Conservation (phyloP, 2,329 filamentous ascomycete genomes). For the Pyrenochaeta sp. region DNA sequence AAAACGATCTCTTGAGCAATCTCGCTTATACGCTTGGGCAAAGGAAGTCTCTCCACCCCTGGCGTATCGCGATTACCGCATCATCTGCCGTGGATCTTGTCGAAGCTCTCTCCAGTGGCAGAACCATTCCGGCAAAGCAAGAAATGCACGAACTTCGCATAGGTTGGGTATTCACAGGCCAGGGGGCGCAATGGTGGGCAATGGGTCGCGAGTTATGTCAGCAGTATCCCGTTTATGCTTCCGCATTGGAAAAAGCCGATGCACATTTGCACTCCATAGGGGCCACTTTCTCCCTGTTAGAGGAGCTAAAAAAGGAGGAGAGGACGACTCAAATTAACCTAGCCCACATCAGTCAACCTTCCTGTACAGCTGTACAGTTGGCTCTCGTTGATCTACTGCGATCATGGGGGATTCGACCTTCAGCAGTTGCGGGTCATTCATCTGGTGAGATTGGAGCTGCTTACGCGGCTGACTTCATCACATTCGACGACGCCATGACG, state of each 20-base stretch:
- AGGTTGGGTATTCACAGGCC: constrained; percentile 43
- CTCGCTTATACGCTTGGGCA: constrained; percentile 38
- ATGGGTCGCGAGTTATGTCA: constrained; percentile 37
- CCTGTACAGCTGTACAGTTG: constrained; percentile 41
- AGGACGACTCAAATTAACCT: constrained; percentile 24
- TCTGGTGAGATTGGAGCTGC: constrained; percentile 44
- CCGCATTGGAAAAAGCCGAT: constrained; percentile 5
- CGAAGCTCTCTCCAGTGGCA: constrained; percentile 26
- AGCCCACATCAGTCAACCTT: constrained; percentile 36
- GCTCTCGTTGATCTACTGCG: constrained; percentile 34
- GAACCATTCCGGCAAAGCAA: constrained; percentile 26
- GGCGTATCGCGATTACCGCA: constrained; percentile 28
- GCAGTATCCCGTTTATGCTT: constrained; percentile 16
- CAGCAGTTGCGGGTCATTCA: constrained; percentile 39
- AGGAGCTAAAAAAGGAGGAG: constrained; percentile 32
- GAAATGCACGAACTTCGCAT: constrained; percentile 22
- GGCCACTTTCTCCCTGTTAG: constrained; percentile 13
- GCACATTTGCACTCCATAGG: constrained; percentile 5
- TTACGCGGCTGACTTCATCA: constrained; percentile 33
- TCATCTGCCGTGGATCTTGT: constrained; percentile 20
- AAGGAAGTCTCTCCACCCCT: constrained; percentile 29
- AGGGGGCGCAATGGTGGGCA: constrained; percentile 45
- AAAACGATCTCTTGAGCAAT: constrained; percentile 33
- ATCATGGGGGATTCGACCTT: constrained; percentile 34
- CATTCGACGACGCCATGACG: constrained; percentile 28